Conservation (phyloP, 2,329 filamentous ascomycete genomes). For the Cephalotrichum gorgonifer region DNA sequence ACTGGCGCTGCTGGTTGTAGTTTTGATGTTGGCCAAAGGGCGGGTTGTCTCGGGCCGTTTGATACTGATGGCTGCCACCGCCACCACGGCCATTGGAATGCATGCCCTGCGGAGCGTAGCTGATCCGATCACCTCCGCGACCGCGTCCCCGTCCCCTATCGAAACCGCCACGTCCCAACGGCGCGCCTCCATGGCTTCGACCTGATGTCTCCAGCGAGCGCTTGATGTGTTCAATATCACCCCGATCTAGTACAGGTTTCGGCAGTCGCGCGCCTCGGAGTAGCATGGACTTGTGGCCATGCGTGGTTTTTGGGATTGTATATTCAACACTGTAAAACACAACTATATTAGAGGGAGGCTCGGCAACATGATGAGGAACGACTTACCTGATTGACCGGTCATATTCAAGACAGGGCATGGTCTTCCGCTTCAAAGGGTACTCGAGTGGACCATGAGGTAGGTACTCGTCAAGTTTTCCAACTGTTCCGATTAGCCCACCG, state of each 20-base stretch:
- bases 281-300: constrained; percentile 88
- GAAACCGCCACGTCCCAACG: constrained; percentile 35
- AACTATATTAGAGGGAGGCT: constrained; percentile 17
- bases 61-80: background rate
- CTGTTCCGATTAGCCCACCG: constrained; percentile 67
- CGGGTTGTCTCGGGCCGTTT: background rate
- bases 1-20: constrained; percentile 11
- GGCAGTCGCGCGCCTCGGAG: constrained; percentile 72
- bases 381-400: constrained; percentile 77
- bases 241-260: constrained; percentile 58
- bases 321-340: constrained; percentile 60
- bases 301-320: constrained; percentile 61
- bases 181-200: constrained; percentile 56
- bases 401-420: constrained; percentile 69
- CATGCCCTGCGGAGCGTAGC: constrained; percentile 3
- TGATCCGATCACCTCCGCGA: constrained; percentile 21
- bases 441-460: constrained; percentile 73
- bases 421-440: constrained; percentile 63
- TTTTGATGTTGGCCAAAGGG: constrained; percentile 3
- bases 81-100: constrained; percentile 1
- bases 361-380: background rate
- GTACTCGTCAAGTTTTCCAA: constrained; percentile 75
- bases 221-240: constrained; percentile 65
- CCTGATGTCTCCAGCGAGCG: constrained; percentile 54
- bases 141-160: constrained; percentile 29